phyloP scores from a whole-genome alignment of 2,329 filamentous ascomycete genomes.

The Cladophialophora yegresii region DNA sequence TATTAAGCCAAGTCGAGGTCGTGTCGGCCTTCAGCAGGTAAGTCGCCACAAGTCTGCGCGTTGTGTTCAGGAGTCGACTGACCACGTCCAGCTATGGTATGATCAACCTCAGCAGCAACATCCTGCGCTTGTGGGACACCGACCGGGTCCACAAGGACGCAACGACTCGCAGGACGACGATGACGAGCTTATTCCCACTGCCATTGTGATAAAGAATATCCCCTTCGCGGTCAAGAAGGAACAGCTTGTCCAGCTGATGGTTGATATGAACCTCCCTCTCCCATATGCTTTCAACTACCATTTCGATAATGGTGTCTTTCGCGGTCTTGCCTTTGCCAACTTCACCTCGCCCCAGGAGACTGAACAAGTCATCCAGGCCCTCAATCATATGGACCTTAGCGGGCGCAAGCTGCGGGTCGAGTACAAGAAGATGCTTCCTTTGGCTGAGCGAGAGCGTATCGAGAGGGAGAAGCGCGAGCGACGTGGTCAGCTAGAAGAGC shows the following conservation, averaged over 20 bases:
- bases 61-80: slow-evolving; percentile 19
- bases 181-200: slow-evolving; percentile 94
- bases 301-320: slow-evolving; percentile 96
- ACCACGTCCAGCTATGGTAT: slow-evolving; percentile 60
- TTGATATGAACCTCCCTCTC: slow-evolving; percentile 86
- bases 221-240: slow-evolving; percentile 98
- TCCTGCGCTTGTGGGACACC: slow-evolving; percentile 49
- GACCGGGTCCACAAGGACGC: slow-evolving; percentile 46
- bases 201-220: slow-evolving; percentile 99
- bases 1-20: slow-evolving; percentile 59
- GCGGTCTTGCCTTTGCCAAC: slow-evolving; percentile 94
- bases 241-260: slow-evolving; percentile 89
- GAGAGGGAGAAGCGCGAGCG: slow-evolving; percentile 96
- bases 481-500: slow-evolving; percentile 92
- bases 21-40: slow-evolving; percentile 71
- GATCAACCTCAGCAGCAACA: slow-evolving; percentile 53
- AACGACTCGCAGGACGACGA: slow-evolving; percentile 49
- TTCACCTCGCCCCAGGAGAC: slow-evolving; percentile 96
- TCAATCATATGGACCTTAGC: slow-evolving; percentile 95
- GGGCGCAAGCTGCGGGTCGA: slow-evolving; percentile 93
- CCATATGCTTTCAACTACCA: slow-evolving; percentile 96
- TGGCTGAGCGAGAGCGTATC: slow-evolving; percentile 91
- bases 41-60: slow-evolving; percentile 44
- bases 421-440: slow-evolving; percentile 99
- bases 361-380: slow-evolving; percentile 81